phyloP scores from a whole-genome alignment of 2,329 filamentous ascomycete genomes.

The Stagonosporopsis chrysanthemi region DNA sequence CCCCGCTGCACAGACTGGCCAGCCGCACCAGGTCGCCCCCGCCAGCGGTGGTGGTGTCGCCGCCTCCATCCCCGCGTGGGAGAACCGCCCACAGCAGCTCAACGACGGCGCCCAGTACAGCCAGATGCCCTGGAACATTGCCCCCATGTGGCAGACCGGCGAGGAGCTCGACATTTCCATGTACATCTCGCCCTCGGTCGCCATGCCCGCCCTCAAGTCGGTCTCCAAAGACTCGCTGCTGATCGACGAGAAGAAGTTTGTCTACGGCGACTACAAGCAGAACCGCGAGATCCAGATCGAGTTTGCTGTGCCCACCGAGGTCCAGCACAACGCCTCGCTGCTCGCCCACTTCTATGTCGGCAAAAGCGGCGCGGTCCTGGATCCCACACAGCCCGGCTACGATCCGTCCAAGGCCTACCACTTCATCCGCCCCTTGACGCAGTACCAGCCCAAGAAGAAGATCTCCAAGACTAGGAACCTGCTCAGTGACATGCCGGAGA shows the following conservation, averaged over 20 bases:
- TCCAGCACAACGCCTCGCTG: slow-evolving; percentile 91
- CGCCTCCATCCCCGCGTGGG: slow-evolving; percentile 48
- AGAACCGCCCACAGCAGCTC: slow-evolving; percentile 51
- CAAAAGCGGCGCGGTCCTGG: slow-evolving; percentile 75
- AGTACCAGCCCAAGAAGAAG: slow-evolving; percentile 93
- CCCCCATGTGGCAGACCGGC: slow-evolving; percentile 86
- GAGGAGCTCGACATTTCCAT: slow-evolving; percentile 82
- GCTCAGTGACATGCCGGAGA: slow-evolving; percentile 61
- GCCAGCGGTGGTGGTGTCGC: slow-evolving; percentile 30
- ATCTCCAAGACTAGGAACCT: slow-evolving; percentile 85
- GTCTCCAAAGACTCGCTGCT: slow-evolving; percentile 74
- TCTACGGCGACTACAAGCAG: slow-evolving; percentile 79
- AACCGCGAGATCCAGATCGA: slow-evolving; percentile 77
- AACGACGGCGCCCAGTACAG: slow-evolving; percentile 66
- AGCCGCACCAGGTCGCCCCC: slow-evolving; percentile 21
- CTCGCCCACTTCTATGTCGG: slow-evolving; percentile 95
- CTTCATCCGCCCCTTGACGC: slow-evolving; percentile 84
- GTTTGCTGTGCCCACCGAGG: slow-evolving; percentile 77
- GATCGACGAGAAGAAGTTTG: slow-evolving; percentile 80
- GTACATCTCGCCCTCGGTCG: slow-evolving; percentile 79
- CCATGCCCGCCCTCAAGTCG: slow-evolving; percentile 71
- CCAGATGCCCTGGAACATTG: slow-evolving; percentile 72
- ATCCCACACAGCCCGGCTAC: slow-evolving; percentile 76
- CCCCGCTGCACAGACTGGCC: slow-evolving; percentile 9
- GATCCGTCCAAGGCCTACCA: slow-evolving; percentile 80